phyloP scores from a whole-genome alignment of 1,284 basidiomycete species.

The Tilletia setariae region DNA sequence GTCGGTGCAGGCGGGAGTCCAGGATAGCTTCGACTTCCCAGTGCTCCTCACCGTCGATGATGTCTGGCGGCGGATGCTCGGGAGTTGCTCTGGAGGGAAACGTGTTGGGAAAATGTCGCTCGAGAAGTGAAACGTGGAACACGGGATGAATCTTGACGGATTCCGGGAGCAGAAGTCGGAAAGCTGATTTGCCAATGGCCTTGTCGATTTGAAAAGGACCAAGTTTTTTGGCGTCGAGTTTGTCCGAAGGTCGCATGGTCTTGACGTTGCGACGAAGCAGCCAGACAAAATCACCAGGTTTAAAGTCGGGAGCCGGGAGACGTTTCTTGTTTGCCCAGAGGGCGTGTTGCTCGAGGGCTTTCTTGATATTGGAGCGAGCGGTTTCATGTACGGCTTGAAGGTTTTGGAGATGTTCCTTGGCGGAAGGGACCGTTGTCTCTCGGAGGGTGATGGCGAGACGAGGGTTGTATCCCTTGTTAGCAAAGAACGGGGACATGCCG shows the following conservation, averaged over 20 bases:
- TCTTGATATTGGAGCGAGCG: background rate
- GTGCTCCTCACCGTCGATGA: too few relatives aligned
- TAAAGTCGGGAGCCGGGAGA: background rate
- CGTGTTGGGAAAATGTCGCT: too few relatives aligned
- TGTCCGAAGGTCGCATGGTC: constrained; percentile 1
- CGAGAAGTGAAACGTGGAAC: constrained; percentile 1
- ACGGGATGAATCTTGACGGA: background rate
- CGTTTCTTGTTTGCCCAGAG: background rate
- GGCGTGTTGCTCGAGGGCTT: background rate
- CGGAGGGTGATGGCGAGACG: constrained; percentile 9
- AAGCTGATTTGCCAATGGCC: background rate
- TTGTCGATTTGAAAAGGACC: constrained; percentile 13
- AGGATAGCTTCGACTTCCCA: too few relatives aligned
- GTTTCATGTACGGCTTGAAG: background rate
- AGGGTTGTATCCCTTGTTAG: constrained; percentile 9
- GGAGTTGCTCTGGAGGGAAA: too few relatives aligned
- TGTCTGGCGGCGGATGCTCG: too few relatives aligned
- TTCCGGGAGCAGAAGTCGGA: background rate
- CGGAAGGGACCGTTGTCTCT: background rate
- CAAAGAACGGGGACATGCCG: constrained; percentile 16
- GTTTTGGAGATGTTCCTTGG: background rate
- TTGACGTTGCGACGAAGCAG: background rate
- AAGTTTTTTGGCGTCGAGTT: constrained; percentile 3
- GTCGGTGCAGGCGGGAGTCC: too few relatives aligned
- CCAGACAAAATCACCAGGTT: background rate